Percentiles rank a stretch among this genome's conserved stretches.
These are phyloP conservation scores for Ophidiomyces ophidiicola DNA, from an alignment of 2,329 filamentous ascomycete genomes.

Conservation along the genomic window DNA sequence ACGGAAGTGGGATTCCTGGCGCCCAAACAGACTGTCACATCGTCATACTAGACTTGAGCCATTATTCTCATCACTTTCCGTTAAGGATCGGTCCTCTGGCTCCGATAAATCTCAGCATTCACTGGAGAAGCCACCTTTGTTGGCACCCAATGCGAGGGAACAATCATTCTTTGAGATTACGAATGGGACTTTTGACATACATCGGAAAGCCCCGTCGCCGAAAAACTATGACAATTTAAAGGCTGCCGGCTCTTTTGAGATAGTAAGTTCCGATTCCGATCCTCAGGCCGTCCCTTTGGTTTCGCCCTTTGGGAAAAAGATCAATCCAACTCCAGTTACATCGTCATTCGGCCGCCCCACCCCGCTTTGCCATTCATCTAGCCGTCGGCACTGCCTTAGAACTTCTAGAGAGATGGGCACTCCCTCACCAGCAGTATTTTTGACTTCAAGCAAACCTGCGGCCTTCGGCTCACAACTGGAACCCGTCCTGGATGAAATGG, in stretches of 20 bases:
- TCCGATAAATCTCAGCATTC: background rate
- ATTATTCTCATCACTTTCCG: constrained; percentile 6
- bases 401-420: background rate
- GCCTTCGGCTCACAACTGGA: background rate
- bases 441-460: background rate
- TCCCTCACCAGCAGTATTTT: background rate
- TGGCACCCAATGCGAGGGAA: constrained; percentile 11
- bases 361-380: background rate
- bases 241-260: background rate
- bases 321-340: background rate
- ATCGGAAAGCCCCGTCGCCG: background rate
- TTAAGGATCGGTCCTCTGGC: background rate
- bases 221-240: background rate
- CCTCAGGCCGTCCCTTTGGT: background rate
- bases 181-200: constrained; percentile 10
- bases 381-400: background rate
- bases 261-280: background rate
- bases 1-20: background rate
- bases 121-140: constrained; percentile 1
- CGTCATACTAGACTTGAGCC: background rate
- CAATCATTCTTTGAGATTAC: constrained; percentile 14
- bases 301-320: background rate
- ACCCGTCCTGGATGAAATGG: constrained; percentile 3
- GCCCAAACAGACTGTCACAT: background rate
- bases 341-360: background rate